These are phyloP conservation scores for Plasmodium coatneyi DNA, from an alignment of 169 alveolate genomes.

Conservation along the genomic window DNA sequence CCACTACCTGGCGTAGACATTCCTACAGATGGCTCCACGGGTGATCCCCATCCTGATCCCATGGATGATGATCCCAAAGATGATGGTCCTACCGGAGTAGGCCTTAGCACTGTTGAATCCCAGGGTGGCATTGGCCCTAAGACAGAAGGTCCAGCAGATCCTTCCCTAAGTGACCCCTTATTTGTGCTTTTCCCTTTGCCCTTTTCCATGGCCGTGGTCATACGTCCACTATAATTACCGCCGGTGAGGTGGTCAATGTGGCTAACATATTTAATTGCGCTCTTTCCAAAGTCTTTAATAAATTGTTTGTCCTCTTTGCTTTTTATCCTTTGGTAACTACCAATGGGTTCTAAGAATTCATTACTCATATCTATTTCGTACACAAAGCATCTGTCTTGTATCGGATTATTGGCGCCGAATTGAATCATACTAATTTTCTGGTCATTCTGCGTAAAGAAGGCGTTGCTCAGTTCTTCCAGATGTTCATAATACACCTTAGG, in stretches of 20 bases:
- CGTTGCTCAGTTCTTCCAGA: neutral
- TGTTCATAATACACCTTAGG: neutral
- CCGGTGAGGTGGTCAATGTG: neutral
- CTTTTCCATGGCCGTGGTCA: neutral
- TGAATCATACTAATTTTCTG: constrained; percentile 26
- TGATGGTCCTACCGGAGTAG: neutral
- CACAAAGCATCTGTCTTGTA: constrained; percentile 53
- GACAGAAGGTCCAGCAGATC: neutral
- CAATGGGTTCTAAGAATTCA: neutral
- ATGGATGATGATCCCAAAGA: neutral
- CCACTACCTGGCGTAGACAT: neutral
- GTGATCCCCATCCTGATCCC: neutral
- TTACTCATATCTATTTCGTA: constrained; percentile 5
- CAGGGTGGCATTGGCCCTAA: neutral
- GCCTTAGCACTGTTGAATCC: neutral
- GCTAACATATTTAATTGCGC: neutral
- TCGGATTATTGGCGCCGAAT: constrained; percentile 41
- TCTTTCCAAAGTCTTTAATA: neutral
- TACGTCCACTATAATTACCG: too few relatives aligned
- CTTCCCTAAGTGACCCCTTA: neutral
- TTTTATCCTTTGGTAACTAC: neutral
- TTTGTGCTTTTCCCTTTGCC: neutral
- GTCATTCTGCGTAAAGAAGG: neutral
- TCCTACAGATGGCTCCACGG: neutral
- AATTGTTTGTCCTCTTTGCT: neutral